Conservation (phyloP, 495 filamentous ascomycete species). For the Podospora sp. region DNA sequence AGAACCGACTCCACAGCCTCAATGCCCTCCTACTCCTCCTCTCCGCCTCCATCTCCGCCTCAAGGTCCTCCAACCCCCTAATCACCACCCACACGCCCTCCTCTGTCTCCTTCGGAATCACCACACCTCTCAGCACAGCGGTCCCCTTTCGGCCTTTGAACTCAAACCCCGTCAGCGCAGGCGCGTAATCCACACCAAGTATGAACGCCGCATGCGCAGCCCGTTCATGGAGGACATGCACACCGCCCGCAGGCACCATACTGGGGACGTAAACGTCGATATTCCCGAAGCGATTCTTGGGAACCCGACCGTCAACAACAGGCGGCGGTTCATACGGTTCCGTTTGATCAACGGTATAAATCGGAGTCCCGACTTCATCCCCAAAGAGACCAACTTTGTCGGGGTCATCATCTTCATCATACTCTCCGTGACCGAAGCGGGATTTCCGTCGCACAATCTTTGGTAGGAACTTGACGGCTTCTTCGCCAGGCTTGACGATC, state of each 20-base stretch:
- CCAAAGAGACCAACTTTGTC: conserved; percentile 42
- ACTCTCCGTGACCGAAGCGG: conserved; percentile 41
- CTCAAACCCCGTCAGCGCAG: conserved; percentile 86
- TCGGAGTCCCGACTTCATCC: conserved; percentile 47
- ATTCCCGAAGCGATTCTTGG: conserved; percentile 86
- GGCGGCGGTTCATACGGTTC: conserved; percentile 73
- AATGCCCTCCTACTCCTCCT: conserved; percentile 59
- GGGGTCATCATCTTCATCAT: conserved; percentile 40
- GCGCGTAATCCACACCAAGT: conserved; percentile 81
- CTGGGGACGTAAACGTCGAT: conserved; percentile 88
- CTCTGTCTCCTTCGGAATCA: conserved; percentile 69
- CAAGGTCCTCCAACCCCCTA: conserved; percentile 62
- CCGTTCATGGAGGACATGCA: conserved; percentile 63
- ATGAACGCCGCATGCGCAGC: conserved; percentile 74
- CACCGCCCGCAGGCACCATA: conserved; percentile 85
- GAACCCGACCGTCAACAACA: conserved; percentile 72
- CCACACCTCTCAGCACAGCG: conserved; percentile 72
- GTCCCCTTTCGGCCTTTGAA: conserved; percentile 83
- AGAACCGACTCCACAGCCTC: conserved; percentile 73
- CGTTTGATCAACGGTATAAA: conserved; percentile 80
- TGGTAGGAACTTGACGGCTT: conserved; percentile 71
- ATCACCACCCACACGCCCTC: conserved; percentile 74
- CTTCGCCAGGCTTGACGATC: conserved; percentile 71
- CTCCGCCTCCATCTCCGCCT: conserved; percentile 59
- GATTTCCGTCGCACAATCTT: conserved; percentile 36